phyloP scores from a whole-genome alignment of 164 flowering plant genomes.

The Buxus sempervirens region DNA sequence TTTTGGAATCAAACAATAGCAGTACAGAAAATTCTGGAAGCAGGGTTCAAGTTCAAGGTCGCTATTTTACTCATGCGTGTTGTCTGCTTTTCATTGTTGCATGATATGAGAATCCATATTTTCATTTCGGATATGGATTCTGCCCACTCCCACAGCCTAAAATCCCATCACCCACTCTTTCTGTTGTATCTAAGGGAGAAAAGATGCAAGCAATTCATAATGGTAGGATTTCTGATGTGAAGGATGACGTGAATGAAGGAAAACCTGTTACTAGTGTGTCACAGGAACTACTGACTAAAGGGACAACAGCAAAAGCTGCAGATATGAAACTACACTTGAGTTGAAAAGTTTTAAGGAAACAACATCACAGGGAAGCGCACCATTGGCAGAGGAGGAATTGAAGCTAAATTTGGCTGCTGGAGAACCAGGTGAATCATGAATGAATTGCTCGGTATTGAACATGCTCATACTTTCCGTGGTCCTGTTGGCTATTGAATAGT shows the following conservation, averaged over 20 bases:
- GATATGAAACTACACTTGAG: slow-evolving; percentile 70
- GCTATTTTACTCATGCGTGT: slow-evolving; percentile 6
- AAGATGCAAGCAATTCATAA: slow-evolving; percentile 19
- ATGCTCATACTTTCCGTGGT: no score
- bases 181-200: slow-evolving; percentile 69
- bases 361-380: slow-evolving; percentile 80
- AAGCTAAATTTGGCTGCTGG: slow-evolving; percentile 66
- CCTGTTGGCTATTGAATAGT: no score
- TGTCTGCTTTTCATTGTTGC: background rate
- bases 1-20: slow-evolving; percentile 77
- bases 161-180: slow-evolving; percentile 60
- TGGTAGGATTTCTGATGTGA: slow-evolving; percentile 25
- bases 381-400: slow-evolving; percentile 73
- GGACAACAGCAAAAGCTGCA: slow-evolving; percentile 29
- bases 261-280: slow-evolving; percentile 23
- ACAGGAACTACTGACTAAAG: slow-evolving; percentile 32
- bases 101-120: background rate
- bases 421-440: slow-evolving; percentile 69
- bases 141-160: slow-evolving; percentile 58
- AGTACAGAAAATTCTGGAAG: slow-evolving; percentile 87
- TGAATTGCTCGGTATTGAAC: no score
- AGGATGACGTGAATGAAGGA: slow-evolving; percentile 32
- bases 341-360: slow-evolving; percentile 57
- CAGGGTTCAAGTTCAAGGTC: slow-evolving; percentile 70
- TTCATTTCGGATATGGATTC: slow-evolving; percentile 67